Evolutionary conservation across 345 rosid genomes (phyloP).

Genomic region (Populus deltoides): DNA sequence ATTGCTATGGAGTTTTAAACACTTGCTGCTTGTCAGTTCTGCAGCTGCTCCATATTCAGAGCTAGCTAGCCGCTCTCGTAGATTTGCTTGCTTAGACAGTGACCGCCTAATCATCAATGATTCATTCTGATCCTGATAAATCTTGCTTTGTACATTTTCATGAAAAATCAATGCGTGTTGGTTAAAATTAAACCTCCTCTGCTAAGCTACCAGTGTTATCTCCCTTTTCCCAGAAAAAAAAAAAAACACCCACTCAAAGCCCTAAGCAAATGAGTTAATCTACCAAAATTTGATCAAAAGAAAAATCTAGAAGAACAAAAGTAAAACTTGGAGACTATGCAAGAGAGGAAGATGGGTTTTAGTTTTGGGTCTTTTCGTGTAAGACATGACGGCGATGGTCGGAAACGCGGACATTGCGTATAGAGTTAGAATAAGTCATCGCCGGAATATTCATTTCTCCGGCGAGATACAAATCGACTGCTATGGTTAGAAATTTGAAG

Average conservation of each 20-base stretch:
- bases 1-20: background rate
- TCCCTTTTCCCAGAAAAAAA: background rate
- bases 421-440: conserved; percentile 12
- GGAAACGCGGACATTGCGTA: conserved; percentile 45
- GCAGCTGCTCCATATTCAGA: conserved; percentile 12
- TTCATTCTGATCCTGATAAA: background rate
- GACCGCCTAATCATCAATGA: conserved; percentile 1
- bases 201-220: background rate
- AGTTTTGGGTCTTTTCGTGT: conserved; percentile 33
- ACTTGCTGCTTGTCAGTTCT: conserved; percentile 1
- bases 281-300: background rate
- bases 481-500: background rate
- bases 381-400: conserved; percentile 72
- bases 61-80: background rate
- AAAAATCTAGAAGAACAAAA: background rate
- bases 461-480: conserved; percentile 42
- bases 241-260: background rate
- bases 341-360: background rate
- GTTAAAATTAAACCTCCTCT: background rate
- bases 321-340: conserved; percentile 6
- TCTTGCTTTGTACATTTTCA: background rate
- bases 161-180: background rate
- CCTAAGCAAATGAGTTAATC: background rate
- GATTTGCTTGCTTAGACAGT: conserved; percentile 9
- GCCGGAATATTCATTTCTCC: conserved; percentile 55